Percentiles rank a stretch among this genome's conserved stretches.
phyloP scores from a whole-genome alignment of 495 filamentous ascomycete genomes.

The Penicillium angulare region DNA sequence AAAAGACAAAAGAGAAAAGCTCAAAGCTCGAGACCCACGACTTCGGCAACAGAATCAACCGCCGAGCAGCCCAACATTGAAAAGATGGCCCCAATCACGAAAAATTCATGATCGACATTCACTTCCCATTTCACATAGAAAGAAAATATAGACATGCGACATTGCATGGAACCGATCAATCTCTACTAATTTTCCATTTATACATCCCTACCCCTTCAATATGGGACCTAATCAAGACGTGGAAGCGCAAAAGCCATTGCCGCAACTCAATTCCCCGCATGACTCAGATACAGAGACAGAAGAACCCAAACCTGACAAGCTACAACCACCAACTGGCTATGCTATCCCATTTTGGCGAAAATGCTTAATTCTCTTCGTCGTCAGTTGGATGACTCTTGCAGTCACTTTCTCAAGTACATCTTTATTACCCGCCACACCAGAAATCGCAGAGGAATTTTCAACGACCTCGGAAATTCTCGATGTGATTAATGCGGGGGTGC shows the following conservation, averaged over 20 bases:
- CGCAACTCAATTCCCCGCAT: conserved; percentile 16
- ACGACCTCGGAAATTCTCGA: conserved; percentile 40
- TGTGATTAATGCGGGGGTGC: conserved; percentile 48
- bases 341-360: conserved; percentile 40
- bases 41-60: not conserved
- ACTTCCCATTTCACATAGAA: not conserved
- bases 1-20: no score
- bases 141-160: conserved; percentile 1
- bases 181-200: not conserved
- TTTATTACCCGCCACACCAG: conserved; percentile 39
- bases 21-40: not conserved
- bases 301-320: conserved; percentile 7
- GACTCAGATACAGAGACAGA: conserved; percentile 20
- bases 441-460: conserved; percentile 40
- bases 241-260: conserved; percentile 22
- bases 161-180: not conserved
- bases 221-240: conserved; percentile 16
- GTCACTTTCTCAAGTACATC: conserved; percentile 46
- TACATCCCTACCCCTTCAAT: not conserved
- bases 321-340: conserved; percentile 20
- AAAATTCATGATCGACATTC: not conserved
- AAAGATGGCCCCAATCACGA: not conserved
- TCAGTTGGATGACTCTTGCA: conserved; percentile 44
- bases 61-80: not conserved
- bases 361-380: conserved; percentile 41